Conservation (phyloP, 202 grass and related monocot species). For the Brachypodium distachyon region DNA sequence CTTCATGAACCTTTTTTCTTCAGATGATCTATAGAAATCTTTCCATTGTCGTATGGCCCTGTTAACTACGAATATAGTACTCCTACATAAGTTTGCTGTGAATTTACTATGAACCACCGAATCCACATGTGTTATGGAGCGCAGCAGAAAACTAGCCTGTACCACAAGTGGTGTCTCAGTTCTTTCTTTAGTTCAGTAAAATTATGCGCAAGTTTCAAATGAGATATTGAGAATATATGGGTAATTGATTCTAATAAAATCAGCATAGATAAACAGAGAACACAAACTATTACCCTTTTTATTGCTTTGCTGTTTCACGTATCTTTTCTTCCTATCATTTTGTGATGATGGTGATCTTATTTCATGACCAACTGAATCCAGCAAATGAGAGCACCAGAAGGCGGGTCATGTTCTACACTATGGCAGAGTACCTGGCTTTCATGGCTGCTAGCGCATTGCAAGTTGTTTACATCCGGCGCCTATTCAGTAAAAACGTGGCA, state of each 20-base stretch:
- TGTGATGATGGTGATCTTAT: not conserved
- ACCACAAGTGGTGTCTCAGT: not conserved
- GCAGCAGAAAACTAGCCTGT: not conserved
- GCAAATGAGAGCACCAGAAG: constrained; percentile 96
- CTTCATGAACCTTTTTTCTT: constrained; percentile 1
- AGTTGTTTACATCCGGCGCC: constrained; percentile 79
- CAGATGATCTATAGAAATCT: not conserved
- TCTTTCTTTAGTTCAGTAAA: not conserved
- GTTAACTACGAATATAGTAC: not conserved
- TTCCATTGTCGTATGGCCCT: not conserved
- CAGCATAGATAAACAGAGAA: not conserved
- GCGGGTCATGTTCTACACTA: constrained; percentile 80
- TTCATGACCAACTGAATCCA: constrained; percentile 36
- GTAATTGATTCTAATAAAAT: not conserved
- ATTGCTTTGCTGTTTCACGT: not conserved
- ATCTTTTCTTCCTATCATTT: not conserved
- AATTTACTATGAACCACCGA: not conserved
- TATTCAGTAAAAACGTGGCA: constrained; percentile 81
- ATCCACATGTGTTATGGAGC: not conserved
- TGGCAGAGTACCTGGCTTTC: constrained; percentile 73
- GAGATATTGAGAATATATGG: not conserved
- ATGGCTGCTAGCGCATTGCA: constrained; percentile 75
- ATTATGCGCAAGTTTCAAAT: not conserved
- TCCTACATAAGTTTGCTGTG: not conserved
- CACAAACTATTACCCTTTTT: not conserved